Evolutionary conservation across 2,329 filamentous ascomycete species (phyloP).

Genomic region (Didymella arachidicola): DNA sequence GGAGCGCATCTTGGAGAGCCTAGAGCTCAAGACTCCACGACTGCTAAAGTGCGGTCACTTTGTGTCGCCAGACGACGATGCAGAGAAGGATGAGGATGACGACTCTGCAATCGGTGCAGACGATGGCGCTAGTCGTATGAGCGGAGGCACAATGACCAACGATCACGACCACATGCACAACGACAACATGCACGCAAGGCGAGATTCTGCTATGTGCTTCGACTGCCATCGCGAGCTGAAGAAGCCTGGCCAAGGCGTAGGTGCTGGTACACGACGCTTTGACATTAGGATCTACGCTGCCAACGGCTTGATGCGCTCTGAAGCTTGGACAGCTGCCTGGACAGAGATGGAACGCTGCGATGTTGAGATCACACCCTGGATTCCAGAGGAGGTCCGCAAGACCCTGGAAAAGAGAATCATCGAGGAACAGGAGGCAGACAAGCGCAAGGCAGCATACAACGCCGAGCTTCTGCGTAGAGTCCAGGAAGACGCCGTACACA

Average conservation of each 20-base stretch:
- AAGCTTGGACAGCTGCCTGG: slow-evolving; percentile 94
- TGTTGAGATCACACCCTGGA: slow-evolving; percentile 82
- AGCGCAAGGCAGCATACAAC: slow-evolving; percentile 40
- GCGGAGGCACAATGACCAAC: slow-evolving; percentile 44
- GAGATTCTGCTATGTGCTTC: slow-evolving; percentile 55
- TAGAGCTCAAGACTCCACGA: slow-evolving; percentile 74
- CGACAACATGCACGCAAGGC: slow-evolving; percentile 31
- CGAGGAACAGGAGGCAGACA: slow-evolving; percentile 50
- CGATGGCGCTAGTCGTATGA: slow-evolving; percentile 50
- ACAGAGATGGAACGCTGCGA: slow-evolving; percentile 99
- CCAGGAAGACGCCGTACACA: slow-evolving; percentile 42
- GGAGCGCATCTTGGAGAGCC: slow-evolving; percentile 76
- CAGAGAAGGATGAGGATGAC: slow-evolving; percentile 52
- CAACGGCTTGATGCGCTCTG: slow-evolving; percentile 90
- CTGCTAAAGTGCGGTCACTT: slow-evolving; percentile 82
- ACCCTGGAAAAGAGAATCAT: slow-evolving; percentile 64
- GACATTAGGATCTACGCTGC: slow-evolving; percentile 90
- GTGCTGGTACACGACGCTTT: slow-evolving; percentile 65
- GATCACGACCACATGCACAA: slow-evolving; percentile 40
- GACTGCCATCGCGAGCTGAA: slow-evolving; percentile 57
- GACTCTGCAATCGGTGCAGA: slow-evolving; percentile 46
- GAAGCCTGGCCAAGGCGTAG: slow-evolving; percentile 46
- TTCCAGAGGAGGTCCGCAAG: slow-evolving; percentile 65
- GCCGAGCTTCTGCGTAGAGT: slow-evolving; percentile 44
- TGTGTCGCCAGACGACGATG: slow-evolving; percentile 52